Percentiles rank a stretch among this genome's conserved stretches.
phyloP scores from a whole-genome alignment of 2,329 filamentous ascomycete species.

The Lachnellula hyalina region DNA sequence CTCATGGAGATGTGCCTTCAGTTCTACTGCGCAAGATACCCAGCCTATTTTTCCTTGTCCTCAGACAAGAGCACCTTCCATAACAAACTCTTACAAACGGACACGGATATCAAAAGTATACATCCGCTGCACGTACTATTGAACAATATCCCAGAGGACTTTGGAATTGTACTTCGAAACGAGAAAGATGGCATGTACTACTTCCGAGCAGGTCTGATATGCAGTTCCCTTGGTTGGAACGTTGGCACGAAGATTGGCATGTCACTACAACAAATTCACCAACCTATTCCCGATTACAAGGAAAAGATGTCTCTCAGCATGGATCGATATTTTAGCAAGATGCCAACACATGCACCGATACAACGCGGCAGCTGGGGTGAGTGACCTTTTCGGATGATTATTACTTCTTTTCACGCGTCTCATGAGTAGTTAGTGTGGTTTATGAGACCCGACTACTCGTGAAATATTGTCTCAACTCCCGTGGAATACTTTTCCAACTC shows the following conservation, averaged over 20 bases:
- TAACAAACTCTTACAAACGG: slow-evolving; percentile 62
- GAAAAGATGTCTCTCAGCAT: slow-evolving; percentile 86
- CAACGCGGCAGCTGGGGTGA: slow-evolving; percentile 77
- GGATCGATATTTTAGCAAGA: slow-evolving; percentile 77
- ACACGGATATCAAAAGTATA: slow-evolving; percentile 54
- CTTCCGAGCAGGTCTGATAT: slow-evolving; percentile 71
- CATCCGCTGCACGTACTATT: slow-evolving; percentile 66
- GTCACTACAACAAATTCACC: slow-evolving; percentile 66
- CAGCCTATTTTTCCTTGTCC: slow-evolving; percentile 63
- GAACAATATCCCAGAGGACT: slow-evolving; percentile 79
- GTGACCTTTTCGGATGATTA: no score
- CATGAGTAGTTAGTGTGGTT: no score
- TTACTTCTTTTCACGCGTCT: no score
- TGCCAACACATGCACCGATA: slow-evolving; percentile 68
- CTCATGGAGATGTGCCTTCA: slow-evolving; percentile 83
- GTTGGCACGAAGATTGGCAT: slow-evolving; percentile 68
- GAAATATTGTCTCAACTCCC: no score
- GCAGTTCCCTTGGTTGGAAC: slow-evolving; percentile 77
- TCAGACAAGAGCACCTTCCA: slow-evolving; percentile 51
- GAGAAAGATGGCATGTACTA: slow-evolving; percentile 66
- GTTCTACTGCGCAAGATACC: slow-evolving; percentile 74
- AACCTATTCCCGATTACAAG: slow-evolving; percentile 73
- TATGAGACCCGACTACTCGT: no score
- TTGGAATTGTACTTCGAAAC: slow-evolving; percentile 69
- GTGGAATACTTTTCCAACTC: no score